Evolutionary conservation across 129 eudicot species (phyloP).

Genomic region (Logfia minima): DNA sequence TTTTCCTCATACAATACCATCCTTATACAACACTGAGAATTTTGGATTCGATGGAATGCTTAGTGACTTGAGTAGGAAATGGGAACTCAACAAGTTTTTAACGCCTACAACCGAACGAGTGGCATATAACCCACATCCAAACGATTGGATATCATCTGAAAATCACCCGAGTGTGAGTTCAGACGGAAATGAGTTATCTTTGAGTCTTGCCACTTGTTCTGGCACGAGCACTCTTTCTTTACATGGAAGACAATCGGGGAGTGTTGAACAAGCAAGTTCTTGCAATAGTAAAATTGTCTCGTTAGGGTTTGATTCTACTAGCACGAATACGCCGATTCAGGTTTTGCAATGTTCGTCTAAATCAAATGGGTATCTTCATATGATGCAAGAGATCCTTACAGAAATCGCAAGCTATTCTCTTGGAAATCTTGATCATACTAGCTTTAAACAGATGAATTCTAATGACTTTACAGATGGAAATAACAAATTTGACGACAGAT

Average conservation of each 20-base stretch:
- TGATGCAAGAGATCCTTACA: constrained; percentile 79
- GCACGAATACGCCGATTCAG: constrained; percentile 33
- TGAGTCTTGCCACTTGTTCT: constrained; percentile 69
- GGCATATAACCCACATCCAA: constrained; percentile 32
- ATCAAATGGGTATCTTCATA: constrained; percentile 50
- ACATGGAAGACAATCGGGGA: constrained; percentile 37
- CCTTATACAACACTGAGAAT: constrained; percentile 23
- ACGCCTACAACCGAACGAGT: constrained; percentile 27
- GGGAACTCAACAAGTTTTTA: constrained; percentile 49
- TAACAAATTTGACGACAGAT: constrained; percentile 10
- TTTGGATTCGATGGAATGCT: constrained; percentile 38
- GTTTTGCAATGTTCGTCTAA: constrained; percentile 44
- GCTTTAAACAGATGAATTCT: constrained; percentile 25
- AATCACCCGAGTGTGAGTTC: constrained; percentile 37
- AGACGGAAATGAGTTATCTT: constrained; percentile 60
- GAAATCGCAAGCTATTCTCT: constrained; percentile 65
- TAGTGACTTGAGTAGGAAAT: constrained; percentile 46
- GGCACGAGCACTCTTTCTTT: constrained; percentile 45
- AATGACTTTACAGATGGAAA: constrained; percentile 31
- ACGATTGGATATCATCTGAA: constrained; percentile 52
- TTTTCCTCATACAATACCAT: constrained; percentile 17
- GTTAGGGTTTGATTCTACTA: constrained; percentile 38
- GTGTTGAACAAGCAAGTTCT: constrained; percentile 39
- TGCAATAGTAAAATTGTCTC: constrained; percentile 26
- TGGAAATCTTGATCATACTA: constrained; percentile 41